Conservation (phyloP, 495 filamentous ascomycete genomes). For the Pyrenula massariospora region DNA sequence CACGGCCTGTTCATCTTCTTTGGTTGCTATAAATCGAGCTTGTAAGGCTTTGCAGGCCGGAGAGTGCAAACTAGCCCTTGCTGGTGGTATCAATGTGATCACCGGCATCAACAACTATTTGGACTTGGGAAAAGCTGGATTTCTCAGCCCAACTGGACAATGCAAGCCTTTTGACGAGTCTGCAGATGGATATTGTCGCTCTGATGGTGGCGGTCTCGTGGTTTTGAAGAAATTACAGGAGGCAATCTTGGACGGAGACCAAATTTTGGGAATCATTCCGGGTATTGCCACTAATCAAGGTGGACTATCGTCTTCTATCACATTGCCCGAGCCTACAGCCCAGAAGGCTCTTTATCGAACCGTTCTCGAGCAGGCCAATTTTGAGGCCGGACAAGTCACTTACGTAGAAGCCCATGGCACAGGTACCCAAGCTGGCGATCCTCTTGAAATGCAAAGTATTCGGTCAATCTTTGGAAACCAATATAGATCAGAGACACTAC, state of each 20-base stretch:
- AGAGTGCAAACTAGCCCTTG: conserved; percentile 24
- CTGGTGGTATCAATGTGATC: conserved; percentile 34
- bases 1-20: conserved; percentile 34
- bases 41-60: conserved; percentile 23
- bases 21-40: conserved; percentile 27
- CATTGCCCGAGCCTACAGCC: conserved; percentile 52
- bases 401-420: conserved; percentile 74
- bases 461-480: conserved; percentile 18
- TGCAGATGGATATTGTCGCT: conserved; percentile 66
- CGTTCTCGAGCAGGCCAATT: conserved; percentile 41
- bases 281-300: conserved; percentile 56
- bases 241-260: conserved; percentile 50
- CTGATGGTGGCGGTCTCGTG: conserved; percentile 52
- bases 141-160: conserved; percentile 26
- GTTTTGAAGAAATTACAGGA: conserved; percentile 53
- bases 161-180: conserved; percentile 63
- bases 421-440: conserved; percentile 42
- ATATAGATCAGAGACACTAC: conserved; percentile 5
- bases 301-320: conserved; percentile 55
- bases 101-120: too few relatives aligned
- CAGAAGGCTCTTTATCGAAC: conserved; percentile 43
- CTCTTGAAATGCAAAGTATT: conserved; percentile 39
- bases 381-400: conserved; percentile 50
- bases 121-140: conserved; percentile 22
- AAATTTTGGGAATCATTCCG: conserved; percentile 50